phyloP scores from a whole-genome alignment of 306 rosid genomes.

The Cicer cuneatum region DNA sequence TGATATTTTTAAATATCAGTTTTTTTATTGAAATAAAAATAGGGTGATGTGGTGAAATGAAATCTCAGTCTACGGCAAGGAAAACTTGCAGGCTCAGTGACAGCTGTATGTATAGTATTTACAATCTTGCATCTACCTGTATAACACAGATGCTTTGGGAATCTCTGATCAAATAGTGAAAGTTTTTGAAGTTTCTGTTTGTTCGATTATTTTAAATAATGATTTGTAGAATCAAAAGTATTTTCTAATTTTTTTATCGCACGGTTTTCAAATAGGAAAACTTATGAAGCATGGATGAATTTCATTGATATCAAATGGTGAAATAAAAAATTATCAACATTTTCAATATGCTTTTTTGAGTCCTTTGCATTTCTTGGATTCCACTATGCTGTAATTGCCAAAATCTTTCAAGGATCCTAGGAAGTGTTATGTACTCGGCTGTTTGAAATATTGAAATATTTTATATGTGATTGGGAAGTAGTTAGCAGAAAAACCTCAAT shows the following conservation, averaged over 20 bases:
- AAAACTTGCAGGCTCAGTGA: not conserved
- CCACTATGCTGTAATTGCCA: constrained; percentile 14
- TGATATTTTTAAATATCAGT: constrained; percentile 13
- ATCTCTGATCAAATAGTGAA: not conserved
- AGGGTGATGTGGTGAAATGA: not conserved
- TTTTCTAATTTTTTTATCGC: not conserved
- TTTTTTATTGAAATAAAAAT: not conserved
- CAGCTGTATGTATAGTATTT: not conserved
- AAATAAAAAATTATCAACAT: constrained; percentile 30
- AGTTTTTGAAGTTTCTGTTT: constrained; percentile 30
- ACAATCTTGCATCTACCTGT: constrained; percentile 5
- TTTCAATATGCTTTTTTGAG: constrained; percentile 1
- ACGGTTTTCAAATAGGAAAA: constrained; percentile 5
- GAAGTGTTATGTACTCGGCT: constrained; percentile 21
- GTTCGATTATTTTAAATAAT: constrained; percentile 6
- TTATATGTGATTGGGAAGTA: not conserved
- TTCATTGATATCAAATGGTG: constrained; percentile 28
- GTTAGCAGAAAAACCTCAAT: constrained; percentile 5
- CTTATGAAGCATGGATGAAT: constrained; percentile 1
- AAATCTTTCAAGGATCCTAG: constrained; percentile 15
- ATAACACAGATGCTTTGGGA: constrained; percentile 9
- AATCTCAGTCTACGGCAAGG: not conserved
- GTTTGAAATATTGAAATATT: not conserved
- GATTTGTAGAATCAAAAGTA: not conserved
- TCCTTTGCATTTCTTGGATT: constrained; percentile 24